Evolutionary conservation across 306 rosid species (phyloP), one percentile per base, ranked within the genome.

Genomic region (Gastrolobium villosum): DNA sequence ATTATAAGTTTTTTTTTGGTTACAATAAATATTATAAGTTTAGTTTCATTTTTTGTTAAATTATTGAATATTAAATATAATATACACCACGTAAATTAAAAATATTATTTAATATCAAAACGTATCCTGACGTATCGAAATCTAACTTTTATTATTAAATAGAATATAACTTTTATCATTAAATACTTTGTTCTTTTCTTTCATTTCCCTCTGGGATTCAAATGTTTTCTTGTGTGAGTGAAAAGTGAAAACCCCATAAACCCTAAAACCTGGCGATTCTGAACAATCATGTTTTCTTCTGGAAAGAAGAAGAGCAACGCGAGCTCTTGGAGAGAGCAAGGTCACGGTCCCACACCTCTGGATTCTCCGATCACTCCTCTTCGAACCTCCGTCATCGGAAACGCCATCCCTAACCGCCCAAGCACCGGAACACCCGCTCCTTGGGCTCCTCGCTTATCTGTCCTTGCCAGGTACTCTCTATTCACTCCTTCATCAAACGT

Each of bases 391-490:
- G 45, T 67, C 61, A 50, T 40, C 70, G 87, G 81, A 2, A 82
- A 48, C 72, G 71, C 83, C 41, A 80, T 90, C 32, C 96, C 95
- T 4, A 82, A 90, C 53, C 95, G 98, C 15, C 99, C 99, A 5
- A 70, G 53, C 81, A 88, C 97, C 75, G 99, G 99, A 62, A 95
- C 99, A 28, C 99, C 98, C 37, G 99, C 98, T 39, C 97, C 97
- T 8, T 95, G 99, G 99, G 92, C 90, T 79, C 95, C 97, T 80
- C 97, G 97, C 82, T 86, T 92, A 55, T 94, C 99, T 0, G 94
- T 94, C 11, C 91, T 94, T 11, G 98, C 99, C 67, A 89, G 99
- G 99, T 86, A 80, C 0, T 7, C 26, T 6, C 45, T 14, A 10
- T 53, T 41, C n/a, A 20, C 43, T 37, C 4, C 1, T 37, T 36